Percentiles rank a stretch among this genome's conserved stretches.
These are phyloP conservation scores for Quercus tomentella DNA, from an alignment of 331 rosid genomes.

Conservation along the genomic window DNA sequence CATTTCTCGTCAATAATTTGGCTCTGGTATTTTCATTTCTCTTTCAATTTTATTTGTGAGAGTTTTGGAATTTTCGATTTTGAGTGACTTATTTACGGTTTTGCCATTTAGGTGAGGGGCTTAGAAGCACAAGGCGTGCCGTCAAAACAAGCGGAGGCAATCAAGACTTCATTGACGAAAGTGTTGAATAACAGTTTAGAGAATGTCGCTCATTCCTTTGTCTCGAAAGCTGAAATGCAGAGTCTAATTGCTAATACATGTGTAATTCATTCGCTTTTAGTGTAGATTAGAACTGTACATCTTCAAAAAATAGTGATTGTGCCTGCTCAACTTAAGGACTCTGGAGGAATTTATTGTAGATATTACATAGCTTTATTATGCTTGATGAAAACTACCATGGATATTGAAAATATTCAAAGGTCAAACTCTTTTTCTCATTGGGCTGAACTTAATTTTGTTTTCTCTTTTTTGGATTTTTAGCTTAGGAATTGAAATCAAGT, in stretches of 20 bases:
- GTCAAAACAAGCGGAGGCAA: constrained; percentile 49
- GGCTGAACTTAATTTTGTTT: no score
- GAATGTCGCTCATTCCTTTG: constrained; percentile 32
- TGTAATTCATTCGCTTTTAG: neutral
- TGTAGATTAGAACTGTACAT: no score
- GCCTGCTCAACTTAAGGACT: no score
- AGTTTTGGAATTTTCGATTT: neutral
- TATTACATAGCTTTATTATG: no score
- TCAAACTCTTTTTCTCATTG: no score
- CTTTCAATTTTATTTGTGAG: neutral
- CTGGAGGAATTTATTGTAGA: no score
- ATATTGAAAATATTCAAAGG: no score
- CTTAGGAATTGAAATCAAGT: no score
- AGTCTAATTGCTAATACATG: constrained; percentile 11
- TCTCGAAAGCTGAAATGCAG: constrained; percentile 39
- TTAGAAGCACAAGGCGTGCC: constrained; percentile 48
- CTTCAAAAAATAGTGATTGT: no score
- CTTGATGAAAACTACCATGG: no score
- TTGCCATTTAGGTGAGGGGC: constrained; percentile 27
- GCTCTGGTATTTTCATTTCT: constrained; percentile 30
- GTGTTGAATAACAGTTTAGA: constrained; percentile 46
- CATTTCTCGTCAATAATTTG: constrained; percentile 53
- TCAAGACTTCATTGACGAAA: constrained; percentile 34
- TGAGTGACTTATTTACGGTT: neutral
- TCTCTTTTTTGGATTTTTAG: no score